Conservation (phyloP, 2,329 filamentous ascomycete species). For the Alternaria sp. region DNA sequence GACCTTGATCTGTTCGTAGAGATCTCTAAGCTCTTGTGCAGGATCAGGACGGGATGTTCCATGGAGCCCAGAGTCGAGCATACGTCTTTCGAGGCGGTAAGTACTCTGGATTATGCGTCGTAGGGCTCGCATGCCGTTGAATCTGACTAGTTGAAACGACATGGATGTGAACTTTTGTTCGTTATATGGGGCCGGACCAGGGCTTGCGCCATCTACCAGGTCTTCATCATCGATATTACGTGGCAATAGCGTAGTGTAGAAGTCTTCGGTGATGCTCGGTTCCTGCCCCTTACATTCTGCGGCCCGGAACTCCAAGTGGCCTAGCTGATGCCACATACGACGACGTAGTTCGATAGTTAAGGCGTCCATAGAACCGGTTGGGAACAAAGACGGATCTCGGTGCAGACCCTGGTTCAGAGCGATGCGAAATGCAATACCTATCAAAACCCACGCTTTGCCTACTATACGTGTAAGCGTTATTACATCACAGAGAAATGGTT, state of each 20-base stretch:
- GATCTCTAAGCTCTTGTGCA: conserved; percentile 41
- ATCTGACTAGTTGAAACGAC: conserved; percentile 48
- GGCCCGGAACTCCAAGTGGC: conserved; percentile 49
- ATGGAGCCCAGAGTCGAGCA: conserved; percentile 45
- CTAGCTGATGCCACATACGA: conserved; percentile 50
- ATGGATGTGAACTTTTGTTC: conserved; percentile 46
- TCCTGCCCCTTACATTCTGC: conserved; percentile 52
- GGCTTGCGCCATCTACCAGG: conserved; percentile 47
- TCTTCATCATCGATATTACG: conserved; percentile 52
- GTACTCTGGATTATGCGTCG: conserved; percentile 48
- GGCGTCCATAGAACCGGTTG: conserved; percentile 46
- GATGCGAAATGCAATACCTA: conserved; percentile 49
- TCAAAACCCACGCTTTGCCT: conserved; percentile 51
- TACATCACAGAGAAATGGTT: background rate
- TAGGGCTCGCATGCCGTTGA: conserved; percentile 45
- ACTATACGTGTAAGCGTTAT: conserved; percentile 7
- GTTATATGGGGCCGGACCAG: conserved; percentile 40
- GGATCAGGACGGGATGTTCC: conserved; percentile 46
- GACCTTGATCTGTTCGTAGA: conserved; percentile 49
- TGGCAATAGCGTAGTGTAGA: conserved; percentile 49
- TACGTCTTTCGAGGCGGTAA: conserved; percentile 48
- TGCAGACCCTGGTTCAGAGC: conserved; percentile 50
- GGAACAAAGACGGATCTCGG: conserved; percentile 49
- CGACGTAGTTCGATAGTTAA: conserved; percentile 50
- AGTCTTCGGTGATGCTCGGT: conserved; percentile 48